Percentiles rank a stretch among this genome's conserved stretches.
These are phyloP conservation scores for Lablab purpureus DNA, from an alignment of 306 rosid genomes.

Conservation along the genomic window DNA sequence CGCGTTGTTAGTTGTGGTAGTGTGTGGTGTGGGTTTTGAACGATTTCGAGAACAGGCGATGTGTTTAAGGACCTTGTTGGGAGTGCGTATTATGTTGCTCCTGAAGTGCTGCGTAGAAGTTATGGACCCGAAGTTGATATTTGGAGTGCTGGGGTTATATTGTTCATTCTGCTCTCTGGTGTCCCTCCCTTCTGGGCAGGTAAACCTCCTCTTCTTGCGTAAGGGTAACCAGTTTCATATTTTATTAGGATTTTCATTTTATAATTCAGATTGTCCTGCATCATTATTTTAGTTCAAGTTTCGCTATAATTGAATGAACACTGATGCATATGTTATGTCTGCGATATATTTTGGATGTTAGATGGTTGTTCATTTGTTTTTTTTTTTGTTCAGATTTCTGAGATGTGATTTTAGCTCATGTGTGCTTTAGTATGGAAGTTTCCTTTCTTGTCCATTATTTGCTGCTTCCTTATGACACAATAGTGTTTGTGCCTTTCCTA, in stretches of 20 bases:
- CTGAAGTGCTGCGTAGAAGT: conserved; percentile 5
- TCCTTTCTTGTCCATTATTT: neutral
- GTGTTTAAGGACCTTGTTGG: conserved; percentile 16
- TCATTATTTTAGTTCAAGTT: neutral
- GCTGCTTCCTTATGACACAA: neutral
- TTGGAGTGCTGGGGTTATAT: conserved; percentile 15
- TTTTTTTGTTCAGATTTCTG: neutral
- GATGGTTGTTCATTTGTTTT: neutral
- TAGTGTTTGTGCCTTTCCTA: neutral
- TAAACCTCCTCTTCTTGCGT: neutral
- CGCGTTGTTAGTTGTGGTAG: neutral
- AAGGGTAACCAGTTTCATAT: neutral
- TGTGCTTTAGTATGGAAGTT: neutral
- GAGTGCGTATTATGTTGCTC: conserved; percentile 21
- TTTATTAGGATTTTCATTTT: conserved; percentile 5
- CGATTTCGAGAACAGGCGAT: neutral
- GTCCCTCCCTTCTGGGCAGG: conserved; percentile 10
- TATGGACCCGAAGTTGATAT: conserved; percentile 11
- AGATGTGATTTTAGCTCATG: neutral
- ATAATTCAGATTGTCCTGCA: neutral
- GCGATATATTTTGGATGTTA: neutral
- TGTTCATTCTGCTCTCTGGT: conserved; percentile 9
- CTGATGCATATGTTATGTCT: neutral
- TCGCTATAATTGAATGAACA: neutral
- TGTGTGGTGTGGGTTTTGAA: neutral